A percentile compares a stretch with the other conserved stretches of the same genome.
Conservation (phyloP, 192 early-diverging fungal genomes). For the Coemansia sp. region DNA sequence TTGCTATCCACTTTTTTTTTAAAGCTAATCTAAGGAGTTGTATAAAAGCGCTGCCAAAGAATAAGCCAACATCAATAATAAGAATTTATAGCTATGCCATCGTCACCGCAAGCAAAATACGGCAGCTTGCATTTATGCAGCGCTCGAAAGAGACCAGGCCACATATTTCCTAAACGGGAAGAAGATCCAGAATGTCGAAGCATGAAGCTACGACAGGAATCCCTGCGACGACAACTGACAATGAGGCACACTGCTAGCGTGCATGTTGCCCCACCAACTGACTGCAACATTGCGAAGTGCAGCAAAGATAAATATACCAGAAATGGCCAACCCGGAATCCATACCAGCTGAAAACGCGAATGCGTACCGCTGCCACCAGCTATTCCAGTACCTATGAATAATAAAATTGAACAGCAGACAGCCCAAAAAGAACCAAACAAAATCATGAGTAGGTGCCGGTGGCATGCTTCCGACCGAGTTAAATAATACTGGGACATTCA, state of each 20-base stretch:
- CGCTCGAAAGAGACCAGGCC: too few species aligned
- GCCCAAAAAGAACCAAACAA: too few species aligned
- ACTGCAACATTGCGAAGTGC: neutral
- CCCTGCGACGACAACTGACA: neutral
- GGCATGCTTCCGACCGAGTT: slow-evolving; percentile 64
- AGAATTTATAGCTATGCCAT: too few species aligned
- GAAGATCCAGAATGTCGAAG: too few species aligned
- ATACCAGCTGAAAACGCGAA: slow-evolving; percentile 57
- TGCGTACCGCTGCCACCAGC: slow-evolving; percentile 67
- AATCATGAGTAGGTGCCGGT: slow-evolving; percentile 57
- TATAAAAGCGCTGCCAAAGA: neutral
- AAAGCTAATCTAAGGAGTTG: neutral
- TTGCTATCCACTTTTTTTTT: neutral
- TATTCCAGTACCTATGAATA: slow-evolving; percentile 63
- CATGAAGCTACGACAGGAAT: neutral
- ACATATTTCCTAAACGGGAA: too few species aligned
- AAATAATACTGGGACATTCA: slow-evolving; percentile 75
- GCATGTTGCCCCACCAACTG: neutral
- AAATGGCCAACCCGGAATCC: slow-evolving; percentile 54
- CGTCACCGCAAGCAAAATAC: too few species aligned
- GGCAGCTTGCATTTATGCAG: too few species aligned
- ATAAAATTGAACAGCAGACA: slow-evolving; percentile 62
- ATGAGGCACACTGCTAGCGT: neutral
- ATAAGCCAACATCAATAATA: neutral
- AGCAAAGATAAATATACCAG: slow-evolving; percentile 23